Evolutionary conservation across 306 rosid species (phyloP).

Genomic region (Trifolium fragiferum): DNA sequence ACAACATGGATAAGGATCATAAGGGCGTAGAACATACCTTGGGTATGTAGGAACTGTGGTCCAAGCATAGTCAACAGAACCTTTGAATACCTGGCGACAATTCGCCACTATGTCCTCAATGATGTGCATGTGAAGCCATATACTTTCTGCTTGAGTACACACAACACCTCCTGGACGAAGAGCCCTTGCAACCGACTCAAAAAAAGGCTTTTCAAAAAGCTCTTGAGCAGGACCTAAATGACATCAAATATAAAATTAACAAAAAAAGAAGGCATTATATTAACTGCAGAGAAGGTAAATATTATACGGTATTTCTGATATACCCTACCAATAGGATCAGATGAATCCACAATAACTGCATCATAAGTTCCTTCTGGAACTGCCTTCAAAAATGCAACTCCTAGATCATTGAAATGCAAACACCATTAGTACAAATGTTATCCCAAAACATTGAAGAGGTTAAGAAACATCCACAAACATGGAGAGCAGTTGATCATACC

Average conservation of each 20-base stretch:
- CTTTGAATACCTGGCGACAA: slow-evolving; percentile 91
- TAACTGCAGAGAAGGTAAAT: background rate
- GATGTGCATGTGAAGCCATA: slow-evolving; percentile 98
- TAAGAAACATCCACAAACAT: slow-evolving; percentile 3
- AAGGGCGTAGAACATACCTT: slow-evolving; percentile 52
- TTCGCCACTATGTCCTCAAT: slow-evolving; percentile 85
- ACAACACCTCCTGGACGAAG: slow-evolving; percentile 98
- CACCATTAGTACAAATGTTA: slow-evolving; percentile 25
- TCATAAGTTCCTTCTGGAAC: slow-evolving; percentile 89
- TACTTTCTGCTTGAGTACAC: slow-evolving; percentile 98
- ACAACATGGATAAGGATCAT: background rate
- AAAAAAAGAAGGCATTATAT: background rate
- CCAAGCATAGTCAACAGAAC: slow-evolving; percentile 98
- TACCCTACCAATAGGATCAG: slow-evolving; percentile 88
- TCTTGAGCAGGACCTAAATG: slow-evolving; percentile 94
- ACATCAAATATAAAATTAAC: slow-evolving; percentile 30
- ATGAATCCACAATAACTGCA: slow-evolving; percentile 93
- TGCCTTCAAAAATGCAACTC: slow-evolving; percentile 93
- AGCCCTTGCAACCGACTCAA: slow-evolving; percentile 76
- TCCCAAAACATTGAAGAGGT: background rate
- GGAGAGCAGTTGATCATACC: slow-evolving; percentile 58
- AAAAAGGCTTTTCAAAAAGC: slow-evolving; percentile 95
- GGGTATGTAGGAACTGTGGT: slow-evolving; percentile 99
- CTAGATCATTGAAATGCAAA: slow-evolving; percentile 53
- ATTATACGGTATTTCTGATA: background rate